These are phyloP conservation scores for Fistulina hepatica DNA, from an alignment of 1,284 basidiomycete genomes.

Conservation along the genomic window DNA sequence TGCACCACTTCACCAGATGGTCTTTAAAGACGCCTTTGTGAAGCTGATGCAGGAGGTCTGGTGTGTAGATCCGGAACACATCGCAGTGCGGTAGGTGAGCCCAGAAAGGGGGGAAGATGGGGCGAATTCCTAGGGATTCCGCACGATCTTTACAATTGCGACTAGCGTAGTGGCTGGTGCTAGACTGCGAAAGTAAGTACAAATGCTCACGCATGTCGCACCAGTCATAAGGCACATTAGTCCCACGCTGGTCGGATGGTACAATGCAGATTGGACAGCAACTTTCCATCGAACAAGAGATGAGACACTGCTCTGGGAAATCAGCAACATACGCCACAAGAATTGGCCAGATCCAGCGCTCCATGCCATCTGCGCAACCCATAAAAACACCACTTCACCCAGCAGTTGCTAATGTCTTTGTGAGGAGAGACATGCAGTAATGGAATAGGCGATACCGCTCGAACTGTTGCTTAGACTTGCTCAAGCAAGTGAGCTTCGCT, in stretches of 20 bases:
- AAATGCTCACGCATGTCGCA: slow-evolving; percentile 5
- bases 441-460: slow-evolving; percentile 11
- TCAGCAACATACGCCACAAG: slow-evolving; percentile 32
- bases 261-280: slow-evolving; percentile 22
- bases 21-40: slow-evolving; percentile 25
- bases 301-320: slow-evolving; percentile 32
- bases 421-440: slow-evolving; percentile 7
- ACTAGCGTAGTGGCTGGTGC: not conserved
- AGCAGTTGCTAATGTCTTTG: slow-evolving; percentile 5
- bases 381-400: slow-evolving; percentile 17
- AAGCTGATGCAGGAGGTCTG: slow-evolving; percentile 26
- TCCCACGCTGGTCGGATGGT: slow-evolving; percentile 12
- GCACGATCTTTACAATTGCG: not conserved
- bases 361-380: slow-evolving; percentile 25
- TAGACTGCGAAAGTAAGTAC: slow-evolving; percentile 5
- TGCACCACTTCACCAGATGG: slow-evolving; percentile 12
- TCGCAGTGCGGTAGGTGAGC: slow-evolving; percentile 22
- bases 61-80: slow-evolving; percentile 24
- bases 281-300: slow-evolving; percentile 24
- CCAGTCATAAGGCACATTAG: slow-evolving; percentile 4
- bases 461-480: slow-evolving; percentile 2
- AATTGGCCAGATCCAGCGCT: slow-evolving; percentile 24
- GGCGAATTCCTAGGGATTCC: slow-evolving; percentile 4
- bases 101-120: slow-evolving; percentile 24
- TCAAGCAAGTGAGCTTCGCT: slow-evolving; percentile 8